These are phyloP conservation scores for Suillus spraguei DNA, from an alignment of 768 basidiomycete species.

Conservation along the genomic window DNA sequence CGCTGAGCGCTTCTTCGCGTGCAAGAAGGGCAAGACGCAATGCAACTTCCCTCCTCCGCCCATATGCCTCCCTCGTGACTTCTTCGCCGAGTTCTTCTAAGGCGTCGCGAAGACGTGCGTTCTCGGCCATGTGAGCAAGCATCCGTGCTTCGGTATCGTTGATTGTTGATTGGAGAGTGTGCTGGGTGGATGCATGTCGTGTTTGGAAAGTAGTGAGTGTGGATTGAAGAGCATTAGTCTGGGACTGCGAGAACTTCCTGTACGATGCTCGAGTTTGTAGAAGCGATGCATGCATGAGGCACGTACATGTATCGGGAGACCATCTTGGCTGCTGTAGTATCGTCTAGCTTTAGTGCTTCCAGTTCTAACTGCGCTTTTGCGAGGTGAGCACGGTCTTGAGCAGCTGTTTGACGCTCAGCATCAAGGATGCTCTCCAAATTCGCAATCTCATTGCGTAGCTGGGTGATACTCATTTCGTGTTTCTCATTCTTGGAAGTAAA, in stretches of 20 bases:
- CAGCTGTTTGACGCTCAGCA: slow-evolving; percentile 45
- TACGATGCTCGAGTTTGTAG: not conserved
- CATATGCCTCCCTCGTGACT: slow-evolving; percentile 69
- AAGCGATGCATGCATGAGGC: not conserved
- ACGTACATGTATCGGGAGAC: slow-evolving; percentile 84
- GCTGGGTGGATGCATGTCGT: slow-evolving; percentile 62
- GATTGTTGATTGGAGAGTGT: slow-evolving; percentile 56
- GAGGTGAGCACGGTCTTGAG: slow-evolving; percentile 47
- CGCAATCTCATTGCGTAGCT: slow-evolving; percentile 48
- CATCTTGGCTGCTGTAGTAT: slow-evolving; percentile 79
- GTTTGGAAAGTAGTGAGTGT: slow-evolving; percentile 59
- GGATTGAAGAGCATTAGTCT: slow-evolving; percentile 64
- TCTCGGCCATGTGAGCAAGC: slow-evolving; percentile 43
- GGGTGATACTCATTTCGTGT: slow-evolving; percentile 45
- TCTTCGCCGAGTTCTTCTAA: slow-evolving; percentile 75
- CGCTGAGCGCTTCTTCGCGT: slow-evolving; percentile 63
- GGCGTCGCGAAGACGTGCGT: slow-evolving; percentile 53
- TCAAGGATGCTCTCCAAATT: slow-evolving; percentile 43
- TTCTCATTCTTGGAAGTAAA: slow-evolving; percentile 50
- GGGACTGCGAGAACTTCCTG: slow-evolving; percentile 84
- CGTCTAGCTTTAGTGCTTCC: slow-evolving; percentile 60
- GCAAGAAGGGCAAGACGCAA: slow-evolving; percentile 62
- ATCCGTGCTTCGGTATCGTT: slow-evolving; percentile 47
- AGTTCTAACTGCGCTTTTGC: slow-evolving; percentile 51
- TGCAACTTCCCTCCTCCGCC: slow-evolving; percentile 70